A percentile compares a stretch with the other conserved stretches of the same genome.
These are phyloP conservation scores for Orbilia javanica DNA, from an alignment of 2,329 filamentous ascomycete genomes.

Conservation along the genomic window DNA sequence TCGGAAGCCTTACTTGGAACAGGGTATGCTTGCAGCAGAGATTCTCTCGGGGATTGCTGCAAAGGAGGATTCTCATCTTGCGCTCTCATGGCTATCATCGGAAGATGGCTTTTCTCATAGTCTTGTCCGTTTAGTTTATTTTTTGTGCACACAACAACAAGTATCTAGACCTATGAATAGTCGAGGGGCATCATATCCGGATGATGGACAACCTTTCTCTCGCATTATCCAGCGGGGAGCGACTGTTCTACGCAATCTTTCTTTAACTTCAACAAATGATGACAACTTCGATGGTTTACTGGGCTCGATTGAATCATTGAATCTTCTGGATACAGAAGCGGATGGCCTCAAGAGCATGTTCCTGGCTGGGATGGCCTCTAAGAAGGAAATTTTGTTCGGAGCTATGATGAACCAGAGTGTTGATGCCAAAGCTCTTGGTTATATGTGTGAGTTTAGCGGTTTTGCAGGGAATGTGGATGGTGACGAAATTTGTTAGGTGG, in stretches of 20 bases:
- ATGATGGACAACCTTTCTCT: slow-evolving; percentile 62
- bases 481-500: slow-evolving; percentile 36
- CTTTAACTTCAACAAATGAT: slow-evolving; percentile 71
- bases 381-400: slow-evolving; percentile 76
- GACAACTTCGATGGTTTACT: slow-evolving; percentile 63
- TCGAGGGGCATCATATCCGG: slow-evolving; percentile 61
- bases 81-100: slow-evolving; percentile 83
- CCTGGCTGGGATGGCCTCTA: slow-evolving; percentile 74
- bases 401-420: slow-evolving; percentile 70
- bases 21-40: slow-evolving; percentile 89
- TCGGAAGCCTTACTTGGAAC: slow-evolving; percentile 89
- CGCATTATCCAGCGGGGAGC: slow-evolving; percentile 76
- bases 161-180: slow-evolving; percentile 69
- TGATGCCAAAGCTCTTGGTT: slow-evolving; percentile 46
- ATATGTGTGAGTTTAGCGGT: slow-evolving; percentile 53
- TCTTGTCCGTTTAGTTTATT: slow-evolving; percentile 79
- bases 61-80: slow-evolving; percentile 77
- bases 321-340: slow-evolving; percentile 40
- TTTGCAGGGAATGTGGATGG: slow-evolving; percentile 33
- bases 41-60: slow-evolving; percentile 83
- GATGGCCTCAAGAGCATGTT: slow-evolving; percentile 69
- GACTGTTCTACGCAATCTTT: slow-evolving; percentile 75
- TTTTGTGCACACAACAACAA: slow-evolving; percentile 73
- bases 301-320: slow-evolving; percentile 66
- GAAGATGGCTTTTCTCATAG: slow-evolving; percentile 86